phyloP scores from a whole-genome alignment of 768 basidiomycete genomes.

The Cystofilobasidium ferigula region DNA sequence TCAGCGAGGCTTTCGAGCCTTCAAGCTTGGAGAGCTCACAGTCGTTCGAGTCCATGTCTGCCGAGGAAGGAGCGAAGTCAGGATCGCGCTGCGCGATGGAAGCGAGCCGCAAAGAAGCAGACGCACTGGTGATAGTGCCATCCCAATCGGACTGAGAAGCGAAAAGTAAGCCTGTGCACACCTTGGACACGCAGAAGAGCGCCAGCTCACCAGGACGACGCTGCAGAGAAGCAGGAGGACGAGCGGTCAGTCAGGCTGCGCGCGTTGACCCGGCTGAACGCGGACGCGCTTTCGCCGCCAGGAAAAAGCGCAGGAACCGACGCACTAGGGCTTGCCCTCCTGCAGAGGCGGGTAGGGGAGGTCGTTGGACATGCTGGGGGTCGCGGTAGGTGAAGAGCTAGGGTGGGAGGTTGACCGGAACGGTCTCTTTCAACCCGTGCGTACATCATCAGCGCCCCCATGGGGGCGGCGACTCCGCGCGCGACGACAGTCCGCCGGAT shows the following conservation, averaged over 20 bases:
- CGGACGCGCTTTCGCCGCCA: no score
- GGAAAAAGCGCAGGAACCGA: not conserved
- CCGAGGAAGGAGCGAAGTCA: not conserved
- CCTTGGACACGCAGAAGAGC: not conserved
- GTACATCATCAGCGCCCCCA: no score
- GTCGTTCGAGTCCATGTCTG: conserved; percentile 78
- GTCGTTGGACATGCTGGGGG: conserved; percentile 33
- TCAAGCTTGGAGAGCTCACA: conserved; percentile 47
- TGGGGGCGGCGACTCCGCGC: no score
- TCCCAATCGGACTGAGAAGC: conserved; percentile 81
- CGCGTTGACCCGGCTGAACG: no score
- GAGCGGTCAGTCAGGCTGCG: no score
- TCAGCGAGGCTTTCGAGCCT: not conserved
- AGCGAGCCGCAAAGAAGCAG: not conserved
- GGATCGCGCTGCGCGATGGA: not conserved
- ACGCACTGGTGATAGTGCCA: conserved; percentile 59
- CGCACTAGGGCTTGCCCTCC: conserved; percentile 46
- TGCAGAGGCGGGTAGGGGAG: conserved; percentile 73
- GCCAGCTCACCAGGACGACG: conserved; percentile 13
- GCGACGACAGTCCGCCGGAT: no score
- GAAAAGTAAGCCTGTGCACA: not conserved
- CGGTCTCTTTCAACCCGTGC: no score
- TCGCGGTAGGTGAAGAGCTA: not conserved
- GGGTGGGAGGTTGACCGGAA: not conserved
- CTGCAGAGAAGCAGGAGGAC: not conserved